phyloP scores from a whole-genome alignment of 225 moss, liverwort and hornwort species.

The Antitrichia curtipendula region DNA sequence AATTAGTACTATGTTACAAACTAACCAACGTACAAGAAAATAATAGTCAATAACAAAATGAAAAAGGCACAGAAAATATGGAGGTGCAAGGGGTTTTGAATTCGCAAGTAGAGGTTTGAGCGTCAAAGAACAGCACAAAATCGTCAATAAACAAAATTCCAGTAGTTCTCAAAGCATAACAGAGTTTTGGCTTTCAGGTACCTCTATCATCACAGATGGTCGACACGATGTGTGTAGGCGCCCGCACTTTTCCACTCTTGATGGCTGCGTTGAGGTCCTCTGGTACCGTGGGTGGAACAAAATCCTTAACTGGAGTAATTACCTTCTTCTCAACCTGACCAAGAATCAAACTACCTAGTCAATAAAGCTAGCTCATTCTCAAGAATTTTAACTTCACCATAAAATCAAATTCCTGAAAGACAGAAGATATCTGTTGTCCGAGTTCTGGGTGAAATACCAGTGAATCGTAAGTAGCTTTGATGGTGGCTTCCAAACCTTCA shows the following conservation, averaged over 20 bases:
- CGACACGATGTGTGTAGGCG: constrained; percentile 87
- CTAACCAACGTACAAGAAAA: neutral
- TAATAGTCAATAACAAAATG: neutral
- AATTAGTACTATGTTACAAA: neutral
- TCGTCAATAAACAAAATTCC: neutral
- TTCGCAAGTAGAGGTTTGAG: neutral
- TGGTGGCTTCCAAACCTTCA: constrained; percentile 62
- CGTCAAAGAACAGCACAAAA: neutral
- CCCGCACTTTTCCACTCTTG: constrained; percentile 79
- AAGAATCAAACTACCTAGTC: neutral
- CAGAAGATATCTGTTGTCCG: neutral
- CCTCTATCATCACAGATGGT: constrained; percentile 95
- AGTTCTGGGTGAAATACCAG: constrained; percentile 20
- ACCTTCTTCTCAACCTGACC: constrained; percentile 48
- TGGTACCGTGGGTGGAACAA: constrained; percentile 59
- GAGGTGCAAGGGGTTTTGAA: neutral
- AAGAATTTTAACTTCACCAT: neutral
- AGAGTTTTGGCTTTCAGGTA: neutral
- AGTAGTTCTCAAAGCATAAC: neutral
- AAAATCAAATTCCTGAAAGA: neutral
- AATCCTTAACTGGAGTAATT: constrained; percentile 33
- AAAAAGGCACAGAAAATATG: neutral
- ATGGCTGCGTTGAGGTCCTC: constrained; percentile 80
- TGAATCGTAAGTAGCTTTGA: constrained; percentile 56
- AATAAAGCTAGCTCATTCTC: neutral